These are phyloP conservation scores for Byssochlamys sp. DNA, from an alignment of 2,329 filamentous ascomycete genomes.

Conservation along the genomic window DNA sequence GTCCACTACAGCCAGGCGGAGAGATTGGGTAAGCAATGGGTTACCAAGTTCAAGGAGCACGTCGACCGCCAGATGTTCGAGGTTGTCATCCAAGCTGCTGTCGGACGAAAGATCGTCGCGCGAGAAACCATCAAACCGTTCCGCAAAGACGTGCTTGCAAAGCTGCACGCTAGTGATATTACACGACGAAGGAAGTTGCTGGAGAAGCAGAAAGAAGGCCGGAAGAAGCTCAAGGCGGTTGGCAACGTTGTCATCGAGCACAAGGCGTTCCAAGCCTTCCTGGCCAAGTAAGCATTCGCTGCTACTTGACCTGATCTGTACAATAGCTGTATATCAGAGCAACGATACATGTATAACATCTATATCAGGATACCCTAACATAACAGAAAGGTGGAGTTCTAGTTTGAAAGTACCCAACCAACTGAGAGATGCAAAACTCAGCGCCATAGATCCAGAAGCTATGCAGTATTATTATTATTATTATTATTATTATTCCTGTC, in stretches of 20 bases:
- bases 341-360: neutral
- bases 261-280: slow-evolving; percentile 85
- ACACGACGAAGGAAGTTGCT: slow-evolving; percentile 72
- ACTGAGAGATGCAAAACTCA: neutral
- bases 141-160: slow-evolving; percentile 85
- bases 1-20: slow-evolving; percentile 75
- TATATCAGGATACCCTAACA: neutral
- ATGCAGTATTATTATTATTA: neutral
- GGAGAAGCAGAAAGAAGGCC: slow-evolving; percentile 92
- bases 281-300: slow-evolving; percentile 57
- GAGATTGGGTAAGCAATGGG: slow-evolving; percentile 74
- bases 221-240: slow-evolving; percentile 66
- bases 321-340: neutral
- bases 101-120: slow-evolving; percentile 72
- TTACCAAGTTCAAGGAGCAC: slow-evolving; percentile 91
- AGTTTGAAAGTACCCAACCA: neutral
- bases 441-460: too few relatives aligned
- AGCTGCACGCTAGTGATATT: slow-evolving; percentile 85
- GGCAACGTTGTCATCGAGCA: slow-evolving; percentile 96
- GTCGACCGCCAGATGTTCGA: slow-evolving; percentile 97
- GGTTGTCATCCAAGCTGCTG: slow-evolving; percentile 83
- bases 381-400: neutral
- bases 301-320: neutral
- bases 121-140: slow-evolving; percentile 94
- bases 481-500: too few relatives aligned